A percentile compares a stretch with the other conserved stretches of the same genome.
phyloP scores from a whole-genome alignment of 2,329 filamentous ascomycete genomes.

The Botrytis deweyae region DNA sequence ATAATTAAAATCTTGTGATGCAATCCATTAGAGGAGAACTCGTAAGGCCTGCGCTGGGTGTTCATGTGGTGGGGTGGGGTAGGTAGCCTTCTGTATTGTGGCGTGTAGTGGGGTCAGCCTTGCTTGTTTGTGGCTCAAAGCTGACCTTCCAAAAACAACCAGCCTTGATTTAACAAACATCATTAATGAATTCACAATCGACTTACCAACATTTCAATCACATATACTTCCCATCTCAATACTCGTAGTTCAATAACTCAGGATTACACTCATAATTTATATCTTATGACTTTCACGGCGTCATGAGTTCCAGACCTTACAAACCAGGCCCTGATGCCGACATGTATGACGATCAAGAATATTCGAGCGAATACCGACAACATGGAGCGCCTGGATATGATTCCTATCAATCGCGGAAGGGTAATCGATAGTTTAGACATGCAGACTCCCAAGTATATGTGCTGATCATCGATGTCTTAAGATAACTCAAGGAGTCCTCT shows the following conservation, averaged over 20 bases:
- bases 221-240: neutral
- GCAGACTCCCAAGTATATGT: slow-evolving; percentile 34
- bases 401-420: slow-evolving; percentile 39
- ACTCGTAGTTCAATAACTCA: neutral
- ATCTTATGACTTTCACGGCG: neutral
- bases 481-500: slow-evolving; percentile 38
- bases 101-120: slow-evolving; percentile 4
- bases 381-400: slow-evolving; percentile 32
- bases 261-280: neutral
- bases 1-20: neutral
- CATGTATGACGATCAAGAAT: slow-evolving; percentile 48
- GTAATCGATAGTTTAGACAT: slow-evolving; percentile 40
- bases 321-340: slow-evolving; percentile 31
- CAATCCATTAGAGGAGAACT: neutral
- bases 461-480: slow-evolving; percentile 40
- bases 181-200: neutral
- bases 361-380: slow-evolving; percentile 30
- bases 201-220: neutral
- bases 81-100: slow-evolving; percentile 4
- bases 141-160: neutral
- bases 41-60: neutral
- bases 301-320: slow-evolving; percentile 19
- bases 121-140: slow-evolving; percentile 3
- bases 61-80: neutral
- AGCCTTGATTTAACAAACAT: slow-evolving; percentile 5